phyloP scores from a whole-genome alignment of 1,139 yeast species.

The Geotrichum aggregatum region DNA sequence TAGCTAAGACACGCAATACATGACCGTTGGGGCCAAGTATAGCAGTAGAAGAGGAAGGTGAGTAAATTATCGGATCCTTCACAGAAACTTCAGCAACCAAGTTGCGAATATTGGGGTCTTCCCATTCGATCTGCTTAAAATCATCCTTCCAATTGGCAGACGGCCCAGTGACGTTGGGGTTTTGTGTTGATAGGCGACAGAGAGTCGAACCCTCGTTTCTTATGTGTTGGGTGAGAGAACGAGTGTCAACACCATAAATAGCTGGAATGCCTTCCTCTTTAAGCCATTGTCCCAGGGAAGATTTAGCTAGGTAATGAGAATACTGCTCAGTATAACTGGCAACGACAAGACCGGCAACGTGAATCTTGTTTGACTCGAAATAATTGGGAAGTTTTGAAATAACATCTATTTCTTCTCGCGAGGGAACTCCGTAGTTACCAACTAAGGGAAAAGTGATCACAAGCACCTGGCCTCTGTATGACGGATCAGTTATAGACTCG shows the following conservation, averaged over 20 bases:
- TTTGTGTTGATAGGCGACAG: conserved; percentile 73
- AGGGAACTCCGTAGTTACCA: conserved; percentile 99
- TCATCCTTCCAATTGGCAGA: conserved; percentile 54
- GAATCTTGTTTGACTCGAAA: conserved; percentile 88
- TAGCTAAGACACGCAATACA: conserved; percentile 74
- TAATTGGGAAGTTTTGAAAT: conserved; percentile 78
- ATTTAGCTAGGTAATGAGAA: conserved; percentile 88
- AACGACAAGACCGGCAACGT: conserved; percentile 94
- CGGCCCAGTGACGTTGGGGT: conserved; percentile 43
- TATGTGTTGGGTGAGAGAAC: conserved; percentile 87
- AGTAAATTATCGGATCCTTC: conserved; percentile 67
- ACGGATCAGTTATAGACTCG: conserved; percentile 96
- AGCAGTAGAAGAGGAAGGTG: conserved; percentile 53
- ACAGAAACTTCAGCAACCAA: conserved; percentile 88
- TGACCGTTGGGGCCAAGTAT: conserved; percentile 67
- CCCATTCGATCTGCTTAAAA: conserved; percentile 81
- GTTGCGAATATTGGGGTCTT: conserved; percentile 86
- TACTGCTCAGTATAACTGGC: conserved; percentile 96
- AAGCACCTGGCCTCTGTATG: conserved; percentile 95
- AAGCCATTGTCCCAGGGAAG: conserved; percentile 92
- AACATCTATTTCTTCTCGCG: conserved; percentile 67
- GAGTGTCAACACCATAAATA: conserved; percentile 94
- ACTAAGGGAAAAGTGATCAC: conserved; percentile 95
- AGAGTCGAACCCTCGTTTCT: conserved; percentile 90
- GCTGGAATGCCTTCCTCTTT: conserved; percentile 91